Evolutionary conservation across 768 basidiomycete species (phyloP).

Genomic region (Asterophora parasitica): DNA sequence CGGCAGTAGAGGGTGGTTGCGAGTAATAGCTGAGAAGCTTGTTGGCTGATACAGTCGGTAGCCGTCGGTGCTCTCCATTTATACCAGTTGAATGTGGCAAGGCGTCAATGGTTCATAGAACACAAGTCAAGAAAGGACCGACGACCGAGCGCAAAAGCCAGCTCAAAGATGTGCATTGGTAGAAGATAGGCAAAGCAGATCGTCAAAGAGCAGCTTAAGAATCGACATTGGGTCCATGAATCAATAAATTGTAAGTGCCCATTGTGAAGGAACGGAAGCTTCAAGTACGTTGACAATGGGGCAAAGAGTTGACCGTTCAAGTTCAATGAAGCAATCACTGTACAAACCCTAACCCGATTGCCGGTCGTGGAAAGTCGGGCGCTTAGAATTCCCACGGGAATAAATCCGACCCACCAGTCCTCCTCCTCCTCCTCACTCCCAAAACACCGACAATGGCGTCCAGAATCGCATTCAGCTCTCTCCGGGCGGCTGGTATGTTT

Average conservation of each 20-base stretch:
- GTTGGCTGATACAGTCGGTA: not conserved
- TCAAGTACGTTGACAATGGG: too few relatives aligned
- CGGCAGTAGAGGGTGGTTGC: not conserved
- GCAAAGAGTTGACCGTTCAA: not conserved
- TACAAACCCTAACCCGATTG: slow-evolving; percentile 27
- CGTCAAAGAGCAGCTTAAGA: too few relatives aligned
- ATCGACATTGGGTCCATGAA: too few relatives aligned
- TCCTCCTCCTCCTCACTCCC: slow-evolving; percentile 19
- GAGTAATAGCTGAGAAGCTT: not conserved
- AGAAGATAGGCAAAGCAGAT: not conserved
- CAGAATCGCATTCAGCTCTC: slow-evolving; percentile 62
- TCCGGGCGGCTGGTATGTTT: slow-evolving; percentile 54
- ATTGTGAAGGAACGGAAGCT: too few relatives aligned
- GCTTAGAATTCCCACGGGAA: slow-evolving; percentile 29
- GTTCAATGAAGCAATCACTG: too few relatives aligned
- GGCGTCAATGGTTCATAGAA: not conserved
- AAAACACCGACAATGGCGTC: slow-evolving; percentile 55
- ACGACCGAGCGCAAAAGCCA: not conserved
- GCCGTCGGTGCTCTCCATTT: not conserved
- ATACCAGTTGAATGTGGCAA: not conserved
- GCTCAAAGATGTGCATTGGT: not conserved
- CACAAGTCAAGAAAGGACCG: not conserved
- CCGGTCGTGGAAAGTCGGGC: slow-evolving; percentile 37
- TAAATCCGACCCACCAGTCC: slow-evolving; percentile 24
- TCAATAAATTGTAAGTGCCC: too few relatives aligned